Base-by-base conservation (phyloP, 306 rosid species). In the Sesbania bispinosa region DNA sequence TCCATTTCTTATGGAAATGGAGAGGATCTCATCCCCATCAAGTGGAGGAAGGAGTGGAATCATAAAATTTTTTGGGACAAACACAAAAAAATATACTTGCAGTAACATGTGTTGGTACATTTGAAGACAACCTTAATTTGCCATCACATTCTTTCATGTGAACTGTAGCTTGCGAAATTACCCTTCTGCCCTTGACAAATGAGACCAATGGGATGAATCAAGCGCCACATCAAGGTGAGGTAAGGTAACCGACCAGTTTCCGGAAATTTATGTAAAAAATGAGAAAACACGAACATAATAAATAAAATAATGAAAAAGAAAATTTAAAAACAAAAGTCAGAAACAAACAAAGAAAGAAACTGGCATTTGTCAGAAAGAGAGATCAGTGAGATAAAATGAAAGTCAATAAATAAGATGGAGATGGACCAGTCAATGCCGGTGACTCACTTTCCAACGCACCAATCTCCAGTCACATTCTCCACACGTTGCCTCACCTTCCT, bases 51-150 rank as follows among this genome's bases (percentile, higher is more conserved):
- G n/a, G n/a, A n/a, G n/a, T n/a, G n/a, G n/a, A n/a, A n/a, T n/a
- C n/a, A n/a, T n/a, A n/a, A n/a, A n/a, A n/a, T n/a, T n/a, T n/a
- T 5, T 2, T 14, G 27, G 1, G n/a, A 14, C 30, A 8, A 4
- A 26, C 24, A n/a, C 7, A 13, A 64, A 7, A 26, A 9, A 11
- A 14, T 23, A 15, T 27, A 27, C 30, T 27, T 1, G 5, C 69
- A 21, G 73, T 45, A 65, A 53, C 45, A 64, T 54, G 68, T 67
- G 87, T 62, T 69, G 84, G 84, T 69, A 79, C 85, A 74, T 53
- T 69, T 11, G 63, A 20, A 58, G 93, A 83, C 90, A 85, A 85
- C 88, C 92, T 88, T 83, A 73, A 81, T 79, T 48, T 46, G 55
- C 19, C 69, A 52, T 48, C 67, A 38, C 33, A 4, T 48, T 10